Evolutionary conservation across 1,139 yeast species (phyloP), one percentile per base, ranked within the genome.

Genomic region (Lodderomyces pseudojiufengensis): DNA sequence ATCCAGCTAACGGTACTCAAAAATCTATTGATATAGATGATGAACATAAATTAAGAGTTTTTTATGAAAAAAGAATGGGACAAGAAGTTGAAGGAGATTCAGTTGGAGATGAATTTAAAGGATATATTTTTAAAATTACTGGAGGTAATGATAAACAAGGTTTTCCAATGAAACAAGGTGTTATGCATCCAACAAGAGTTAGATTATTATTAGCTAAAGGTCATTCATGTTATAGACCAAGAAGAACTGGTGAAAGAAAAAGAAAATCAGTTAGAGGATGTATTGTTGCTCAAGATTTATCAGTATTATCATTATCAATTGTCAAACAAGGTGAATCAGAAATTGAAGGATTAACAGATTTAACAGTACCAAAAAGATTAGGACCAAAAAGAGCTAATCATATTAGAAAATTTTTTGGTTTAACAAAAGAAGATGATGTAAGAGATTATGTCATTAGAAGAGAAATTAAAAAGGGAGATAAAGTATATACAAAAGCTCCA

Each of bases 101-200:
- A 54, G 84, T 92, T 61, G 95, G 95, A 65, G 98, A 94, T 63
- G 97, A 90, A 77, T 90, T 90, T 94, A 90, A 88, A 77, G 98
- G 98, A 65, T 92, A 92, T 90, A 73, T 88, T 68, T 90, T 92
- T 86, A 92, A 82, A 80, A 90, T 92, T 73, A 77, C 97, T 59
- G 98, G 98, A 69, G 98, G 98, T 84, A 94, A 94, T 85, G 98
- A 92, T 80, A 92, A 92, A 79, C 98, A 92, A 80, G 98, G 98
- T 80, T 94, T 92, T 96, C 97, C 98, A 77, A 92, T 94, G 98
- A 92, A 90, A 76, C 98, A 92, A 78, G 97, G 97, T 83, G 98
- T 92, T 55, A 79, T 92, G 82, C 95, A 87, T 80, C 97, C 98
- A 75, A 87, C 95, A 82, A 95, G 98, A 84, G 97, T 94, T 63